Conservation (phyloP, 225 moss, liverwort and hornwort species). For the Neckera pumila region DNA sequence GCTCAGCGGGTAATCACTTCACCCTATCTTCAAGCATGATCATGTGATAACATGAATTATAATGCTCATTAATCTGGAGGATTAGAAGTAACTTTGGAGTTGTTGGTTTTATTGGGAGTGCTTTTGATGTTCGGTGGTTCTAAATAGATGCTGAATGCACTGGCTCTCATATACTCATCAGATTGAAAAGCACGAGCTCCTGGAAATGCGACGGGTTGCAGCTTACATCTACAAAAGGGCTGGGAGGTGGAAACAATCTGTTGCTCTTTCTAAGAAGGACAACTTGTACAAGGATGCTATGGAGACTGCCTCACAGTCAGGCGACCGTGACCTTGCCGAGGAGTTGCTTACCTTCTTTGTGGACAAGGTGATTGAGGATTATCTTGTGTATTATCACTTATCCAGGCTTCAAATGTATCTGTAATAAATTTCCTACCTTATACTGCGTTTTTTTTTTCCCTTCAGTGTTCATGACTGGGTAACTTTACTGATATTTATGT, state of each 20-base stretch:
- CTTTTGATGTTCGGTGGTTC: neutral
- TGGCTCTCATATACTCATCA: neutral
- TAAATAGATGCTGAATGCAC: neutral
- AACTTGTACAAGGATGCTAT: slow-evolving; percentile 98
- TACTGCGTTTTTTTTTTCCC: neutral
- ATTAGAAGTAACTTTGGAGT: neutral
- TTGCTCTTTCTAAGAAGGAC: slow-evolving; percentile 96
- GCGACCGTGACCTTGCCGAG: slow-evolving; percentile 93
- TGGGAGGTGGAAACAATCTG: slow-evolving; percentile 97
- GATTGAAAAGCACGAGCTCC: slow-evolving; percentile 95
- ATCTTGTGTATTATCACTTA: neutral
- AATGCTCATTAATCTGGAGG: neutral
- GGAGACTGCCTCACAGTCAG: slow-evolving; percentile 97
- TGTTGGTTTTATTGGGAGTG: neutral
- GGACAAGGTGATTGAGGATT: slow-evolving; percentile 48
- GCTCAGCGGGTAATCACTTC: slow-evolving; percentile 72
- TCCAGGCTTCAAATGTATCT: neutral
- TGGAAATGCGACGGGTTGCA: slow-evolving; percentile 96
- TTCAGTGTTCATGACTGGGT: neutral
- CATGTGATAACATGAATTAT: neutral
- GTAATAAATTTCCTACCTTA: neutral
- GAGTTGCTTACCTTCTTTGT: slow-evolving; percentile 93
- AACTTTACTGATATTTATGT: neutral
- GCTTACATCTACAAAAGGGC: slow-evolving; percentile 99
- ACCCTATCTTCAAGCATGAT: neutral